Evolutionary conservation across 1,284 basidiomycete genomes (phyloP), one percentile per base, ranked within the genome.

Genomic region (Irpex rosettiformis): DNA sequence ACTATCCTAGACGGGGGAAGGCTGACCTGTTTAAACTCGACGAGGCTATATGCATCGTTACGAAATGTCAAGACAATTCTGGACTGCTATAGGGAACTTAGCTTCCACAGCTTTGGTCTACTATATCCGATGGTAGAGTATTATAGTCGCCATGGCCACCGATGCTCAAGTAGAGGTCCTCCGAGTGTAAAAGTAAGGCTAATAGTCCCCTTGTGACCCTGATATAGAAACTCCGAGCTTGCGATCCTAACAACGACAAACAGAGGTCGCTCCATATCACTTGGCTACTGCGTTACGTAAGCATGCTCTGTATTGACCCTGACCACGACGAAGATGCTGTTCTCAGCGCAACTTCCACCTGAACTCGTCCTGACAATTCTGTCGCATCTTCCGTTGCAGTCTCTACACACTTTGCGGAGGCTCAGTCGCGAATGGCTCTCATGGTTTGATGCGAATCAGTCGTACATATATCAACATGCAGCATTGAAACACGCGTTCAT

Each of bases 401-500:
- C 75, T 0, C 60, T 87, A 3, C 64, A 64, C 43, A 62, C 63
- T 2, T 47, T 79, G 1, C 65, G 62, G 2, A 69, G 71, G 2
- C 67, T 78, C 0, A 83, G 77, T n/a, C 75, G 65, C 49, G 62
- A 66, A 42, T 85, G 80, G 79, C 66, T 74, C 49, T 42, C 66
- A 10, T 76, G 86, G 61, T 66, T 85, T 45, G 42, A 64, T 7
- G 58, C 58, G n/a, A 80, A 89, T 65, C 74, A 81, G 64, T 65
- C 66, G 1, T 62, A 70, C 1, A 73, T 89, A 28, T 88, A 82
- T 64, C 83, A 76, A 62, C 72, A 77, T 24, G 79, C 80, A 16
- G 82, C 85, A 1, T 56, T 77, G 47, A 63, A 78, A 6, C 82
- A 86, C 61, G 71, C 69, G 24, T 82, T 81, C 64, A 71, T 78